These are phyloP conservation scores for Sclerotinia borealis DNA, from an alignment of 2,329 filamentous ascomycete genomes.

Conservation along the genomic window DNA sequence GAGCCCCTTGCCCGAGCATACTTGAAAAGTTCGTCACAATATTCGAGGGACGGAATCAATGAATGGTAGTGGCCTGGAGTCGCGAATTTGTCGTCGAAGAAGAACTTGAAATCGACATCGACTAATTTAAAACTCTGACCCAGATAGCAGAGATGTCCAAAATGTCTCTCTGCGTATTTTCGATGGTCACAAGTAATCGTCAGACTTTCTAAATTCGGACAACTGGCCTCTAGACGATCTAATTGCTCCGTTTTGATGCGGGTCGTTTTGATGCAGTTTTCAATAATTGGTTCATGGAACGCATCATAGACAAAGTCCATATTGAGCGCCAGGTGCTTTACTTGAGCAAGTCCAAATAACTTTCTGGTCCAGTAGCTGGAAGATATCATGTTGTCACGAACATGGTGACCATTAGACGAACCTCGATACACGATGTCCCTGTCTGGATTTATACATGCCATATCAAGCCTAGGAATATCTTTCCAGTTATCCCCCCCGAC, in stretches of 20 bases:
- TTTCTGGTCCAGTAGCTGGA: neutral
- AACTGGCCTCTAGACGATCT: neutral
- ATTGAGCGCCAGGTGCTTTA: neutral
- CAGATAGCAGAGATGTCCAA: neutral
- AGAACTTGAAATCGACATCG: neutral
- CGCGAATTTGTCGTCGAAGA: neutral
- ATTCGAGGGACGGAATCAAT: no score
- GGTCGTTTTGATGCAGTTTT: rapidly evolving
- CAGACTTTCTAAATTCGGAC: neutral
- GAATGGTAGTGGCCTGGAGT: no score
- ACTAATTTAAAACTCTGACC: neutral
- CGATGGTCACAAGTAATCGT: neutral
- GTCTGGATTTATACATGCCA: neutral
- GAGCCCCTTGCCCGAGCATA: neutral
- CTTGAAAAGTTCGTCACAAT: neutral
- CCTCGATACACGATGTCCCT: no score
- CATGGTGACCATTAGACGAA: no score
- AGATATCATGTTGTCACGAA: no score
- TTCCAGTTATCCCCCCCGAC: no score
- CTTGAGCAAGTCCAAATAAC: neutral
- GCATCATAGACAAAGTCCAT: no score
- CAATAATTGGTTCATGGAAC: no score
- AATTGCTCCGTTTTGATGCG: neutral
- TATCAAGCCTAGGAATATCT: no score
- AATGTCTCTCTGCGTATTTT: no score